Evolutionary conservation across 257 asterid genomes (phyloP), one percentile per base, ranked within the genome.

Genomic region (Galeopsis tetrahit): DNA sequence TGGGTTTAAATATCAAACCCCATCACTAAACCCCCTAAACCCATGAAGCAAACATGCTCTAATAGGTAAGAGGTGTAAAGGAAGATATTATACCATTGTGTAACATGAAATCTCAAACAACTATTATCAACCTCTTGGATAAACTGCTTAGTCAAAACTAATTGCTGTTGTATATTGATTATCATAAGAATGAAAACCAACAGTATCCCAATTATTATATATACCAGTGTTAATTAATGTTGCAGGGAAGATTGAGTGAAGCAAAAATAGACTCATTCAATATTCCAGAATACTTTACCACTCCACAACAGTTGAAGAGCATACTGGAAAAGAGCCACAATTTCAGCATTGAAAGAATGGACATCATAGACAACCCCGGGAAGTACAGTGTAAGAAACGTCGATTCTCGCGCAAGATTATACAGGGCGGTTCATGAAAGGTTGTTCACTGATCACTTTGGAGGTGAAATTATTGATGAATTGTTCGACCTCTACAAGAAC

Each of bases 311-410:
- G 65, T 17, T 80, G 75, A 73, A 46, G 66, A 79, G 15, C 2
- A 56, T 79, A 38, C 17, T 77, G 0, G 42, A 38, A 39, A 66
- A 7, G 40, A 77, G 51, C 34, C 10, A 67, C 15, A 21, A 59
- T 51, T 74, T 79, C 72, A 56, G 42, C 57, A 49, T 82, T 28
- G 79, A 83, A 69, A 77, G 82, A 63, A 39, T 77, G 74, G 87
- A 79, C 62, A 57, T 59, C 36, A 7, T 79, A 10, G 4, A 76
- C 36, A 48, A 65, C 42, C 71, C 66, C 4, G 68, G 74, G 36
- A 74, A 72, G 71, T 67, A 64, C 71, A n/a, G 5, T 11, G n/a
- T 65, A 10, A 44, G 55, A 14, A 14, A 21, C 15, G 31, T 17
- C 0, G n/a, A 9, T 1, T 60, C 51, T 38, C 51, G 17, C 3